Evolutionary conservation across 2,329 filamentous ascomycete genomes (phyloP), one percentile per base, ranked within the genome.

Genomic region (Curvularia sp.): DNA sequence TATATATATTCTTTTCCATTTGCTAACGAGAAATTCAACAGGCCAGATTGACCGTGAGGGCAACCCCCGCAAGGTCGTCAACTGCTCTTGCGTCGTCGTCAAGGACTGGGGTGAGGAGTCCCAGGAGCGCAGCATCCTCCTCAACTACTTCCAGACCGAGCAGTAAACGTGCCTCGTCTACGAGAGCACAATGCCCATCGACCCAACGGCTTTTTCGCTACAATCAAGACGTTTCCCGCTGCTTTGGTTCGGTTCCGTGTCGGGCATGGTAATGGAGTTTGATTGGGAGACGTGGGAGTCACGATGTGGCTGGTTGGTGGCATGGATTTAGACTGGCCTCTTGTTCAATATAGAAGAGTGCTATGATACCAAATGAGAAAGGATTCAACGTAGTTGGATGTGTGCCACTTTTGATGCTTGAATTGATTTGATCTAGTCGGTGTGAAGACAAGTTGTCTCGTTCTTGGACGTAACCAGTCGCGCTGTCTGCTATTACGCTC

Each of bases 61-160:
- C 77, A 99, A 99, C 84, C 93, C 95, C 78, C 92, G 95, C 84
- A 99, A 99, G 90, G 94, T 99, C 74, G 95, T 99, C 86, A 99
- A 99, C 91, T 99, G 95, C 93, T 98, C 94, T 79, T 98, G 95
- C 87, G 95, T 99, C 78, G 95, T 99, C 66, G 95, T 99, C 79
- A 94, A 95, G 87, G 93, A 99, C 84, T 99, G 95, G 95, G 95
- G 95, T 88, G 95, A 98, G 89, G 95, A 99, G 87, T 96, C 91
- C 73, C 93, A 96, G 86, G 95, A 99, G 89, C 93, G 95, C 80
- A 92, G 89, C 79, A 93, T 98, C 83, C 91, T 99, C 81, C 92
- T 99, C 83, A 97, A 99, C 90, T 99, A 99, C 91, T 98, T 99
- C 93, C 91, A 97, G 87, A 97, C 93, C 81, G 82, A 83, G 80